Percentiles rank a stretch among this genome's conserved stretches.
Conservation (phyloP, 2,329 filamentous ascomycete genomes). For the Zopfia rhizophila region DNA sequence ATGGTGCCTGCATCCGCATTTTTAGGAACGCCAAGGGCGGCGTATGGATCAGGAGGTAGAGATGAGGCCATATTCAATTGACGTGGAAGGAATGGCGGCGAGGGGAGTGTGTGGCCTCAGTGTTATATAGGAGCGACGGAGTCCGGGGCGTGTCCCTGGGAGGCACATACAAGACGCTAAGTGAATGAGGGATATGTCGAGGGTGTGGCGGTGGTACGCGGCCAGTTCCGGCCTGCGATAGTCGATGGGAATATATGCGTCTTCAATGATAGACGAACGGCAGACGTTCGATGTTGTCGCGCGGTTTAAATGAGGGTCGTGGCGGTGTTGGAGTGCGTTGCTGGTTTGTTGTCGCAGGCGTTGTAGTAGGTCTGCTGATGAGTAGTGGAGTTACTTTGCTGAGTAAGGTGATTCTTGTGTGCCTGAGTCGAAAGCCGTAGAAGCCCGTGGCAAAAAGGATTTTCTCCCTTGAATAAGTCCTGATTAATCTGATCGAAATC, state of each 20-base stretch:
- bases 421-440: slow-evolving; percentile 1
- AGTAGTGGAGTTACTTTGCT: slow-evolving; percentile 5
- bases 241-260: too few species aligned
- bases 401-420: slow-evolving; percentile 2
- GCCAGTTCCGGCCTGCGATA: slow-evolving; percentile 23
- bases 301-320: slow-evolving; percentile 10
- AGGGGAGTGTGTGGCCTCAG: slow-evolving; percentile 9
- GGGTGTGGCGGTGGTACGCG: slow-evolving; percentile 32
- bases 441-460: slow-evolving; percentile 5
- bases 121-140: slow-evolving; percentile 16
- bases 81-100: slow-evolving; percentile 10
- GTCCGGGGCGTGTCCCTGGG: slow-evolving; percentile 3
- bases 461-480: not conserved
- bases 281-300: slow-evolving; percentile 8
- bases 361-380: slow-evolving; percentile 15
- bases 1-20: slow-evolving; percentile 77
- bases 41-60: slow-evolving; percentile 79
- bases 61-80: slow-evolving; percentile 60
- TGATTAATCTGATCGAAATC: not conserved
- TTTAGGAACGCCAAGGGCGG: slow-evolving; percentile 76
- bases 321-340: slow-evolving; percentile 13
- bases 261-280: slow-evolving; percentile 5
- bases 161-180: slow-evolving; percentile 22
- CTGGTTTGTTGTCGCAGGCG: slow-evolving; percentile 15
- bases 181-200: slow-evolving; percentile 27